phyloP scores from a whole-genome alignment of 83 land plant species.

The Diphasiastrum complanatum region DNA sequence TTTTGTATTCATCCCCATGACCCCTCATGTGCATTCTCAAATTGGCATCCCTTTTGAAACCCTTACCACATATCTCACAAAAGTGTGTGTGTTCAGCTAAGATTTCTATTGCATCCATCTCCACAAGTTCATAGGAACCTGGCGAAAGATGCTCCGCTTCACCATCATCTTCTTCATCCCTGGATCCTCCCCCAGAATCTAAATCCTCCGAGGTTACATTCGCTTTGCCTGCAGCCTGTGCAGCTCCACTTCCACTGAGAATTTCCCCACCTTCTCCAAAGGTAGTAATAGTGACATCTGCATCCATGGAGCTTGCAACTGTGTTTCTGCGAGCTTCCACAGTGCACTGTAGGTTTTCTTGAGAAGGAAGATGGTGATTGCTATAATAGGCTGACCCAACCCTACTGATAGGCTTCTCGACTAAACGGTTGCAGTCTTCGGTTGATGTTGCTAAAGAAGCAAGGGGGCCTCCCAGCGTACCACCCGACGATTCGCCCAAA shows the following conservation, averaged over 20 bases:
- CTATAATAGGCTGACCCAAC: no score
- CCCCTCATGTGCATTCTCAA: slow-evolving; percentile 88
- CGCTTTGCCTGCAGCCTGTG: slow-evolving; percentile 4
- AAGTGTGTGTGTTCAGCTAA: slow-evolving; percentile 82
- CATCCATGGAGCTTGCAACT: not conserved
- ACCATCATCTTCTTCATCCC: slow-evolving; percentile 47
- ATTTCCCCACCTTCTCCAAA: slow-evolving; percentile 2
- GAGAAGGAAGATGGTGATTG: no score
- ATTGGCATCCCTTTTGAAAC: slow-evolving; percentile 82
- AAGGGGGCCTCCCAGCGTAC: no score
- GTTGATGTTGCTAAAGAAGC: no score
- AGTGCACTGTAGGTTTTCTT: no score
- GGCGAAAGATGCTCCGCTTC: slow-evolving; percentile 58
- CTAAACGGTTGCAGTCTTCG: no score
- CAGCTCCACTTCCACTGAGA: slow-evolving; percentile 6
- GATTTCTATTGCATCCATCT: slow-evolving; percentile 59
- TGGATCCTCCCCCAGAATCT: slow-evolving; percentile 4
- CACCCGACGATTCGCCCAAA: no score
- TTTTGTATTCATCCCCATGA: slow-evolving; percentile 83
- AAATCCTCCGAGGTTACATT: not conserved
- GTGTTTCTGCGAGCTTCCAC: no score
- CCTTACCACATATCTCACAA: slow-evolving; percentile 74
- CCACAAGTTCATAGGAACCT: slow-evolving; percentile 64
- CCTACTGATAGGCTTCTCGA: no score
- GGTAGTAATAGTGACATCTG: not conserved